Evolutionary conservation across 495 filamentous ascomycete species (phyloP).

Genomic region (Barbatosphaeria neglecta): DNA sequence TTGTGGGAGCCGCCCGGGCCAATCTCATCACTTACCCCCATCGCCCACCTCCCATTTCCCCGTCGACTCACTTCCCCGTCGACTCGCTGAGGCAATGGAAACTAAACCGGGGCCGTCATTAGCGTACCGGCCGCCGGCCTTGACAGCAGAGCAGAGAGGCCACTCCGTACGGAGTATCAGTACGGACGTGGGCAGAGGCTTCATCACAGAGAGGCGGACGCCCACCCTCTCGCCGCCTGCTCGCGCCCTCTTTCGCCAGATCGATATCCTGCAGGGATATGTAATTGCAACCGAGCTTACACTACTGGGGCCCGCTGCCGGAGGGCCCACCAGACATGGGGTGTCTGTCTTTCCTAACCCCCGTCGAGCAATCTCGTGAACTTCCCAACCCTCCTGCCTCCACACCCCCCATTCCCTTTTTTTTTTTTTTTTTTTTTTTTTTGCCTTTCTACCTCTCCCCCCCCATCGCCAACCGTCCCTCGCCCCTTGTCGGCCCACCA

Average conservation of each 20-base stretch:
- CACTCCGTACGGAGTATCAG: too few species aligned
- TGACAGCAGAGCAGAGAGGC: background rate
- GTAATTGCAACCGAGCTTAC: slow-evolving; percentile 2
- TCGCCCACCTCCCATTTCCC: too few species aligned
- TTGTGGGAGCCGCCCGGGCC: background rate
- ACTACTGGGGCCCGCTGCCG: background rate
- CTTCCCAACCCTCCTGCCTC: slow-evolving; percentile 2
- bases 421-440: slow-evolving; percentile 10
- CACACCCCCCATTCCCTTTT: background rate
- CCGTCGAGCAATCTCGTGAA: slow-evolving; percentile 26
- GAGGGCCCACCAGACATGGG: background rate
- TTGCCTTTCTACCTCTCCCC: slow-evolving; percentile 7
- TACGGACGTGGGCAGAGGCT: too few species aligned
- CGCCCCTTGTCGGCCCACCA: slow-evolving; percentile 14
- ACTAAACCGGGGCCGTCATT: background rate
- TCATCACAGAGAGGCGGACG: too few species aligned
- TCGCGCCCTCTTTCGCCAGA: background rate
- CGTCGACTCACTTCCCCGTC: background rate
- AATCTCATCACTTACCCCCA: too few species aligned
- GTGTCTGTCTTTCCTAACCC: slow-evolving; percentile 6
- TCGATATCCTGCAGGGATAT: slow-evolving; percentile 1
- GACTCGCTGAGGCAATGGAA: background rate
- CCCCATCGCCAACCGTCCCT: slow-evolving; percentile 8
- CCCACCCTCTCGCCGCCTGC: background rate
- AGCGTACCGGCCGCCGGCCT: too few species aligned